Conservation (phyloP, 306 rosid species). For the Ormosia emarginata region DNA sequence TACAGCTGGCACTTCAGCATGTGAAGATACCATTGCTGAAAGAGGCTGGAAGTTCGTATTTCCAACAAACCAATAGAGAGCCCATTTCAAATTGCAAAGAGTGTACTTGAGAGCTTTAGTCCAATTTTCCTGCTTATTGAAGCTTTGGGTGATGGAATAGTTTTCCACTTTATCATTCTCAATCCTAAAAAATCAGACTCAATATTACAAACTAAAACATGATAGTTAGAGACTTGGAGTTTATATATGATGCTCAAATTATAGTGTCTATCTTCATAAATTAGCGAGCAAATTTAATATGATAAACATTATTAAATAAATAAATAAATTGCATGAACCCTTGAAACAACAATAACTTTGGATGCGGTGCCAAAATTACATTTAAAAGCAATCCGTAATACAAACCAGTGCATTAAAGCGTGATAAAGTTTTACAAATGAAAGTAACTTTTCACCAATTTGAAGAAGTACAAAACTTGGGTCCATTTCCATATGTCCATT, state of each 20-base stretch:
- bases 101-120: conserved; percentile 97
- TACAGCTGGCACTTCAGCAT: conserved; percentile 59
- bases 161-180: conserved; percentile 91
- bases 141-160: conserved; percentile 91
- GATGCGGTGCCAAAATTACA: background rate
- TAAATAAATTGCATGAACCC: background rate
- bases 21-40: conserved; percentile 63
- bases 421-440: background rate
- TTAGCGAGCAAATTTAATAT: background rate
- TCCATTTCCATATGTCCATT: too few relatives aligned
- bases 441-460: background rate
- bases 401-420: background rate
- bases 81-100: conserved; percentile 96
- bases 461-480: too few relatives aligned
- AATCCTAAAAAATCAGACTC: conserved; percentile 54
- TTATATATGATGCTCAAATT: background rate
- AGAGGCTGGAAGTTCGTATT: conserved; percentile 91
- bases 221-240: background rate
- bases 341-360: background rate
- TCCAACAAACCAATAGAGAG: conserved; percentile 96
- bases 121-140: conserved; percentile 96
- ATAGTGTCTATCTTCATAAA: background rate
- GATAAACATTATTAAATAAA: background rate
- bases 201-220: background rate
- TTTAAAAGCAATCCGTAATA: background rate